Evolutionary conservation across 1,284 basidiomycete species (phyloP), one percentile per base, ranked within the genome.

Genomic region (Agaricales sp.): DNA sequence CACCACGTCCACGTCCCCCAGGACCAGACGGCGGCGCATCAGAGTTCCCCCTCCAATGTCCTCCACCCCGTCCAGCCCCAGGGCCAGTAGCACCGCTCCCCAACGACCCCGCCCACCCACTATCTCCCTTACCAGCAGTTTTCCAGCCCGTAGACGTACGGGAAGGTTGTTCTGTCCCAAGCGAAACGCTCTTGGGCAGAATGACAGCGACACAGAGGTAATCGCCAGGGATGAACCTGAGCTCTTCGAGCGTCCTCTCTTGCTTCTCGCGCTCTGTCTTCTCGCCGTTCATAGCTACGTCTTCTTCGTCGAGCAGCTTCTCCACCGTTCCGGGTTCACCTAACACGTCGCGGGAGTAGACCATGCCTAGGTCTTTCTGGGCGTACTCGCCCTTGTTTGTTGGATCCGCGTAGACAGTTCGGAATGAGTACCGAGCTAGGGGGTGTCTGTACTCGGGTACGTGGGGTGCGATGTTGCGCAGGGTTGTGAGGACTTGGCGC

Each of bases 321-420:
- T 80, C 69, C 1, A 82, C 80, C 2, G 77, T 67, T 30, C 84
- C 85, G 4, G 83, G 81, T 60, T 85, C 82, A 48, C 87, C 84
- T 2, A 87, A 74, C 54, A 88, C 82, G 63, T 89, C 87, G 53
- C 85, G 79, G 24, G 85, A 83, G 62, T 84, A 84, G 39, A 89
- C 80, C 56, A 75, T 76, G 18, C 87, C 87, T 39, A 89, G 74
- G 43, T 89, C 86, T 64, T 87, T 87, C 59, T 77, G 74, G 0
- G 79, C 65, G 55, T 80, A 82, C 16, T 75, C 74, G 3, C 86
- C 86, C 56, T 81, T 79, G 58, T 75, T 77, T 3, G 73, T 69
- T 6, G 80, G 68, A 61, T 89, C 87, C 1, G 82, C 82, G 55
- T 82, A 89, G 37, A 88, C 75, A 3, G 83, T 78, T 26, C 81